Conservation (phyloP, 1,284 basidiomycete genomes). For the Bondarzewia mesenterica region DNA sequence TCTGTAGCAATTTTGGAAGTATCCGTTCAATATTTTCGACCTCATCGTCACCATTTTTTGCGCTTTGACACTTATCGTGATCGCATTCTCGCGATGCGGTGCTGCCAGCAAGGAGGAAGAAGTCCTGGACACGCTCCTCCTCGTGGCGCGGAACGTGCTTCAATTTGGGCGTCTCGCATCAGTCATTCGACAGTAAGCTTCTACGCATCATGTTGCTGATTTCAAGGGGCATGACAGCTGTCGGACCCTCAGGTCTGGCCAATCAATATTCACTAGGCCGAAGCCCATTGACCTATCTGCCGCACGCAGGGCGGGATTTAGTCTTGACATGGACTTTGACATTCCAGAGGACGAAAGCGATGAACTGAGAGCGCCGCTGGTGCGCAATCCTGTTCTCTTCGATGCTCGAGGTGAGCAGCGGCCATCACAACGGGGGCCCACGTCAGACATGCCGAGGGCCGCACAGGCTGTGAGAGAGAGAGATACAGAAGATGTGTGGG, state of each 20-base stretch:
- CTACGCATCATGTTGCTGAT: not conserved
- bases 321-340: constrained; percentile 66
- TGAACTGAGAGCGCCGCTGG: constrained; percentile 48
- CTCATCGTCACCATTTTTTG: constrained; percentile 82
- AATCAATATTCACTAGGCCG: constrained; percentile 87
- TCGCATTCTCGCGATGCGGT: constrained; percentile 77
- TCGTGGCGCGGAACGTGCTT: constrained; percentile 84
- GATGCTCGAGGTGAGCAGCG: constrained; percentile 39
- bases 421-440: constrained; percentile 23
- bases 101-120: constrained; percentile 81
- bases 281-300: constrained; percentile 86
- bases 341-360: constrained; percentile 57
- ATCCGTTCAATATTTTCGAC: constrained; percentile 84
- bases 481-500: constrained; percentile 67
- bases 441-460: constrained; percentile 49
- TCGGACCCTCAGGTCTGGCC: constrained; percentile 63
- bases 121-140: constrained; percentile 80
- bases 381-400: constrained; percentile 40
- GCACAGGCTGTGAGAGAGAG: constrained; percentile 44
- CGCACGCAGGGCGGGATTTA: constrained; percentile 61
- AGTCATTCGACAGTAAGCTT: constrained; percentile 81
- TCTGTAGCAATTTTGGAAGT: constrained; percentile 98
- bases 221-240: not conserved
- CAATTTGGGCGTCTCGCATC: constrained; percentile 86
- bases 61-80: constrained; percentile 76